phyloP scores from a whole-genome alignment of 106 monocot genomes.

The Apostasia shenzhenica region DNA sequence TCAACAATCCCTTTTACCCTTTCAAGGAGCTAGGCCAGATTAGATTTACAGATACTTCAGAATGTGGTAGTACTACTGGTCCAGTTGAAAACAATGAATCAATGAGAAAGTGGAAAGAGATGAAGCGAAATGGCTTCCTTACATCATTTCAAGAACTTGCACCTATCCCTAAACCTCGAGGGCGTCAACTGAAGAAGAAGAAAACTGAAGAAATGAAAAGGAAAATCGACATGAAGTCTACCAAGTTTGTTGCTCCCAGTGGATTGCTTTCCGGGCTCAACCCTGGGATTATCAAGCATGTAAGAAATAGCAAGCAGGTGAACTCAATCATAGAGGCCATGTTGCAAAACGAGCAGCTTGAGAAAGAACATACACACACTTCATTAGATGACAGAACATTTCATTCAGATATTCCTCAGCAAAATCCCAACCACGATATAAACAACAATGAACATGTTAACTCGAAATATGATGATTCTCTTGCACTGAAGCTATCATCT shows the following conservation, averaged over 20 bases:
- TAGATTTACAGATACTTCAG: constrained; percentile 38
- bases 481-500: constrained; percentile 48
- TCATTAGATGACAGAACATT: background rate
- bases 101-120: constrained; percentile 73
- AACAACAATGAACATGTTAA: constrained; percentile 8
- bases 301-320: constrained; percentile 89
- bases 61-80: constrained; percentile 79
- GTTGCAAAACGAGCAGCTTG: constrained; percentile 48
- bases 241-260: constrained; percentile 49
- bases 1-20: constrained; percentile 61
- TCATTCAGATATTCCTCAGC: background rate
- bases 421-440: constrained; percentile 2
- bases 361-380: constrained; percentile 13
- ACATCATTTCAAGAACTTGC: constrained; percentile 49
- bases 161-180: constrained; percentile 36
- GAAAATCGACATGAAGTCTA: constrained; percentile 29
- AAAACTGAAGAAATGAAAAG: constrained; percentile 53
- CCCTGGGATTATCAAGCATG: constrained; percentile 93
- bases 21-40: constrained; percentile 45
- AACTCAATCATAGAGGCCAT: constrained; percentile 75
- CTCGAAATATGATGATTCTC: constrained; percentile 18
- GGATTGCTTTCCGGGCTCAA: constrained; percentile 74
- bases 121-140: constrained; percentile 88
- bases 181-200: constrained; percentile 36
- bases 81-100: constrained; percentile 49